Conservation (phyloP, 768 basidiomycete genomes). For the Porpolomopsis calyptriformis region DNA sequence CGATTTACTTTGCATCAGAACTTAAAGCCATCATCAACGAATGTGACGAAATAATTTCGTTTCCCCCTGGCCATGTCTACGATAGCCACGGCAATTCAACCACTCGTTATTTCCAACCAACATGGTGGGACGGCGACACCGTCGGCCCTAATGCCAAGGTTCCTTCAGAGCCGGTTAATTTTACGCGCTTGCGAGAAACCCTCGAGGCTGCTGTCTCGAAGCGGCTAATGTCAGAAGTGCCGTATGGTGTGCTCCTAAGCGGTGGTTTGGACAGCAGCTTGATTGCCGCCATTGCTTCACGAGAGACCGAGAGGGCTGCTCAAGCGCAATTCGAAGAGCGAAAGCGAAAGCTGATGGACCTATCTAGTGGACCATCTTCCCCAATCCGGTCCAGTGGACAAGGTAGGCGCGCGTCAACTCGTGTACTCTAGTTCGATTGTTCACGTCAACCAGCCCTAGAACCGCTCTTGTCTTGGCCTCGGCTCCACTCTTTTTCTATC, state of each 20-base stretch:
- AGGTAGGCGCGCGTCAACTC: no score
- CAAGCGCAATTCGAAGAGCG: constrained; percentile 67
- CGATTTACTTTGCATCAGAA: constrained; percentile 90
- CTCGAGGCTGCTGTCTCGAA: constrained; percentile 91
- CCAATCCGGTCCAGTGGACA: constrained; percentile 12
- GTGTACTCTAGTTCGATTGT: background rate
- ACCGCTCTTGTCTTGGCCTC: constrained; percentile 83
- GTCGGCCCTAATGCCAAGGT: constrained; percentile 44
- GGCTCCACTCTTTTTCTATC: constrained; percentile 95
- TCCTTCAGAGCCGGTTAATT: constrained; percentile 53
- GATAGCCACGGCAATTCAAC: constrained; percentile 76
- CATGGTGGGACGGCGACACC: constrained; percentile 82
- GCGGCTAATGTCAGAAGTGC: constrained; percentile 95
- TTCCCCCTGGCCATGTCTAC: constrained; percentile 95
- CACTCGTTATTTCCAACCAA: constrained; percentile 75
- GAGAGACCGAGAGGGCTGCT: constrained; percentile 90
- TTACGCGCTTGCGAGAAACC: constrained; percentile 61
- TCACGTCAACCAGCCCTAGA: constrained; percentile 27
- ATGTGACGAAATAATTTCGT: constrained; percentile 89
- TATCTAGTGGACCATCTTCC: constrained; percentile 42
- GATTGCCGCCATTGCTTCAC: constrained; percentile 88
- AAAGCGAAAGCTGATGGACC: constrained; percentile 45
- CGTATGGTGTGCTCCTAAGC: constrained; percentile 91
- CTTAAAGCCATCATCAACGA: constrained; percentile 86
- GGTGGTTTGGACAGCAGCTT: constrained; percentile 94